Evolutionary conservation across 441 rosid genomes (phyloP), one percentile per base, ranked within the genome.

Genomic region (Hura crepitans): DNA sequence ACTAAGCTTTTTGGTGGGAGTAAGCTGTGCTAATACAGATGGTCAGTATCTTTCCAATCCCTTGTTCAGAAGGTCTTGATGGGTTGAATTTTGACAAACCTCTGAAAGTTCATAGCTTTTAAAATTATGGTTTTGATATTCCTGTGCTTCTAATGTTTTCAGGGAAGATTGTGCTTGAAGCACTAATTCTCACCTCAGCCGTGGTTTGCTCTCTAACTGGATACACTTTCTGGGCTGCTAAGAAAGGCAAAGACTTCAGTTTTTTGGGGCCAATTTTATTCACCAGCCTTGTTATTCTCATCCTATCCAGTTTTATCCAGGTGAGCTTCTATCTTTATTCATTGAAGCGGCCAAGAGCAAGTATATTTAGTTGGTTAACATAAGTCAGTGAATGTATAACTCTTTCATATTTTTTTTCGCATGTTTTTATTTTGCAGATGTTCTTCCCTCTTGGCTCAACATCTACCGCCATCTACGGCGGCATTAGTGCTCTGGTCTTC

Each of bases 151-250:
- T 27, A 14, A 55, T 43, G 33, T 14, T 14, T 35, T 56, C 91
- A 94, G 98, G 97, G 62, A 88, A 89, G 77, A 82, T 90, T 23
- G 89, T 91, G 62, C 79, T 93, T 69, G 96, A 91, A 77, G 66
- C 98, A 9, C 96, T 76, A 11, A 89, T 93, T 20, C 66, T 93
- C 74, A 93, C 97, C 0, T 60, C 92, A 2, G 87, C 70, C 12
- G 89, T 93, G 79, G 97, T 93, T 58, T 77, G 87, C 75, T 75
- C 86, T 47, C 93, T 93, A 14, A 91, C 97, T 0, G 66, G 87
- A 2, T 93, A 89, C 85, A 93, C 98, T 7, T 93, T 93, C 77
- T 93, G 97, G 97, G 98, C 96, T 0, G 96, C 96, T 0, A 81
- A 80, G 69, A 87, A 86, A 81, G 98, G 98, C 72, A 82, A 91